Evolutionary conservation across 2,329 filamentous ascomycete species (phyloP), one percentile per base, ranked within the genome.

Genomic region (Ramularia collo-cygni): DNA sequence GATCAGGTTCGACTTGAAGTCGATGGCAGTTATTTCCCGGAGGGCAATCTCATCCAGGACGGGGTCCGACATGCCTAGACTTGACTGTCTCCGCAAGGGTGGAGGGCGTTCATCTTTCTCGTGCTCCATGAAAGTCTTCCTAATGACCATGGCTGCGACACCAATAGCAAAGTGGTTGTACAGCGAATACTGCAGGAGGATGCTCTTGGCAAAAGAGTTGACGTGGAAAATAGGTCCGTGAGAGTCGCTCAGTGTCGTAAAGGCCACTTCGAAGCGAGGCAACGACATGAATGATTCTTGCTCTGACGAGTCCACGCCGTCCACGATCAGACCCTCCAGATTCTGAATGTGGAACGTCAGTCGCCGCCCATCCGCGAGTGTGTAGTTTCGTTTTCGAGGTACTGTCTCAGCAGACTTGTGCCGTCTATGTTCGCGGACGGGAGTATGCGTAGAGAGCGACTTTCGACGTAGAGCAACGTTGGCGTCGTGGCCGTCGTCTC

Each of bases 121-220:
- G 9, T 44, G 48, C 10, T 58, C 51, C 33, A 58, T 16, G 48
- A 71, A 68, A 0, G 69, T 70, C 31, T 63, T 62, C 33, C 57
- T 61, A 16, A 98, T 62, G 2, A 93, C 85, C 58, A 80, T 81
- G 16, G 75, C 68, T 7, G 90, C 92, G 44, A 96, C 79, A 1
- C 87, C 85, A 17, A 93, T 74, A 1, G 89, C 83, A 58, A 95
- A 98, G 59, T 95, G 89, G 3, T 89, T 82, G 61, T 93, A 95
- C 0, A 98, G 74, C 1, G 93, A 98, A 59, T 96, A 96, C 36
- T 93, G 83, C 6, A 94, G 57, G 45, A 85, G 78, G 2, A 98
- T 66, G 4, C 84, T 86, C 51, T 83, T 83, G 14, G 92, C 75
- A 37, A 84, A 77, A 0, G 86, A 84, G 51, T 93, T 87, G 30